These are phyloP conservation scores for Wallacemonas sp. DNA, from an alignment of 208 protist genomes.

Conservation along the genomic window DNA sequence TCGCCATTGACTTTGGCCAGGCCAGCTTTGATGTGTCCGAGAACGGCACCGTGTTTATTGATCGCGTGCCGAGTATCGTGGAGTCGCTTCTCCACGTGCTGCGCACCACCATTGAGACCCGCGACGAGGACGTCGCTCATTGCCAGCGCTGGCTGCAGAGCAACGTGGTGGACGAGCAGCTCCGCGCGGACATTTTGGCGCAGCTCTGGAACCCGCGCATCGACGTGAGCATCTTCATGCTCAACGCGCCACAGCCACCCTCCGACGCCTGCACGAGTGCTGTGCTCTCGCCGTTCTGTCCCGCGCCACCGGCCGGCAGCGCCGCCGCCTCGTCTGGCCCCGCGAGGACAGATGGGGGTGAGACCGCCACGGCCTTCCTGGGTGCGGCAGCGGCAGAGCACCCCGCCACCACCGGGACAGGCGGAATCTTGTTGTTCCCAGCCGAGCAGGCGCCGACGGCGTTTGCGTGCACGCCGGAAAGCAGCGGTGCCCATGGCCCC, in stretches of 20 bases:
- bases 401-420: neutral
- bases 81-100: conserved; percentile 67
- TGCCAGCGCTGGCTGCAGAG: conserved; percentile 52
- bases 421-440: conserved; percentile 37
- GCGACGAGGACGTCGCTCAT: conserved; percentile 45
- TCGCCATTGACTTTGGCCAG: conserved; percentile 77
- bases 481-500: conserved; percentile 12
- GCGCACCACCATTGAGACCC: conserved; percentile 57
- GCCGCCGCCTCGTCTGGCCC: too few relatives aligned
- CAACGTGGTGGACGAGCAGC: conserved; percentile 40
- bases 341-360: neutral
- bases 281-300: neutral
- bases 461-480: conserved; percentile 16
- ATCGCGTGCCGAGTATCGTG: conserved; percentile 71
- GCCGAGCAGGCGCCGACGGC: conserved; percentile 35
- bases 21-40: conserved; percentile 68
- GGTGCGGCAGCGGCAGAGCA: neutral
- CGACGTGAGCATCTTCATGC: conserved; percentile 65
- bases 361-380: conserved; percentile 17
- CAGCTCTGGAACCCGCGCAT: conserved; percentile 79
- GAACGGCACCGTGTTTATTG: conserved; percentile 73
- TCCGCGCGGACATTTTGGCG: conserved; percentile 34
- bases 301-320: too few relatives aligned
- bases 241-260: conserved; percentile 63
- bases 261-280: neutral